Evolutionary conservation across 2,329 filamentous ascomycete genomes (phyloP), one percentile per base, ranked within the genome.

Genomic region (Aspergillus transmontanensis): DNA sequence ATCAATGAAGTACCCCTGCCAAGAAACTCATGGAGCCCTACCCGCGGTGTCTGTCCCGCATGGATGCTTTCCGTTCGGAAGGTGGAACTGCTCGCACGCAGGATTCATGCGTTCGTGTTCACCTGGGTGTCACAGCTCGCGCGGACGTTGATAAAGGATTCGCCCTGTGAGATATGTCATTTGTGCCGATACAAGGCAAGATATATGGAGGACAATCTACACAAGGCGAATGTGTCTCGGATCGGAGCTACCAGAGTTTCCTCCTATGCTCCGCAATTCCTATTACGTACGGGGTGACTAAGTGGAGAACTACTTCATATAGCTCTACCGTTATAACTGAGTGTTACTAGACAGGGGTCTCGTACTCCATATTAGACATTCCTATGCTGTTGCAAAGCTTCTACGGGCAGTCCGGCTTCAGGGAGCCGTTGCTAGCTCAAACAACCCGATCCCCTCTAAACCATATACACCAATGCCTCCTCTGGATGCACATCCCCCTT

Each of bases 381-480:
- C 5, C 5, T 10, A 41, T 19, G 39, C 39, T n/a, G 6, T 41
- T 19, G 39, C 16, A 41, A n/a, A 4, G 6, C 39, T 16, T 16
- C 34, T 36, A 36, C 14, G 34, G 34, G 4, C 9, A 46, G 10
- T 46, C 45, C 14, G 14, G 16, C 23, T 2, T 19, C 23, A 19
- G 14, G 45, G 16, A 34, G 16, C 11, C 50, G 10, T 9, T 21
- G 23, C 23, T 34, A 34, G 19, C 11, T 36, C n/a, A 21, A 39
- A 12, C 6, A 19, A 39, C 21, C 30, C 6, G 26, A 36, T 23
- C 4, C 6, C 16, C 11, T 36, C 30, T 59, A 62, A n/a, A 59
- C 11, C 23, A 21, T 41, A 62, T 62, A 62, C 53, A 64, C 61
- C 56, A 61, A 55, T 30, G 58, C 64, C 39, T 65, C 61, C 48